phyloP scores from a whole-genome alignment of 129 eudicot genomes.

The carrot (Daucus carota) region DH1_v3.0 NC_030387.2:37967001-37967500 shows the following conservation, averaged over 20 bases:
- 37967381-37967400: background rate
- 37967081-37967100: background rate
- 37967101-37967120: background rate
- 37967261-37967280: slow-evolving; percentile 79
- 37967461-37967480: background rate
- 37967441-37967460: background rate
- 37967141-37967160: background rate
- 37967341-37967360: slow-evolving; percentile 76
- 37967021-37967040: background rate
- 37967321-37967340: slow-evolving; percentile 87
- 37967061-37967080: background rate
- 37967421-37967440: background rate
- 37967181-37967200: background rate
- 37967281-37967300: slow-evolving; percentile 72
- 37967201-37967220: slow-evolving; percentile 1
- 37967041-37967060: background rate
- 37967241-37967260: slow-evolving; percentile 74
- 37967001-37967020: background rate
- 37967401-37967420: background rate
- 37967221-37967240: slow-evolving; percentile 71
- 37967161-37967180: background rate
- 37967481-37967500: background rate
- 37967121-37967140: background rate
- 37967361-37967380: slow-evolving; percentile 53
- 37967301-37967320: slow-evolving; percentile 96